Conservation (phyloP, 202 grass and related monocot genomes). For the Cymbopogon flexuosus region DNA sequence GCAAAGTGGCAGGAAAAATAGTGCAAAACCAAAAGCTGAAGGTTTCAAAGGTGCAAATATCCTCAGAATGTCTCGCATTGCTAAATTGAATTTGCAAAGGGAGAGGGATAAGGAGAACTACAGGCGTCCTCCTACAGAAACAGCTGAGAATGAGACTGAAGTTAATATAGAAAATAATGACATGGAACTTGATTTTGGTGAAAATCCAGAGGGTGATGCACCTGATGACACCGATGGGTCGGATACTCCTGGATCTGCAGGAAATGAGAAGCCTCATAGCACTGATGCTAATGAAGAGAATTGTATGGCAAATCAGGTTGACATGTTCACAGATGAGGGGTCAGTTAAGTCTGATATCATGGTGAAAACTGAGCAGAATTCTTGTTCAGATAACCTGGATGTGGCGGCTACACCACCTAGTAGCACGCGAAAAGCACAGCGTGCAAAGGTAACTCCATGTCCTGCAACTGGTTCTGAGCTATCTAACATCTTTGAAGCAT, state of each 20-base stretch:
- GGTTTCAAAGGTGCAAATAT: slow-evolving; percentile 68
- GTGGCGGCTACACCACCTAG: slow-evolving; percentile 59
- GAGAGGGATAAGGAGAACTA: slow-evolving; percentile 91
- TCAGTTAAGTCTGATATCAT: slow-evolving; percentile 34
- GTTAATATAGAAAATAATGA: slow-evolving; percentile 98
- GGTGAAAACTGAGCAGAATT: slow-evolving; percentile 47
- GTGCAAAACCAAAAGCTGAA: slow-evolving; percentile 56
- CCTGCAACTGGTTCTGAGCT: slow-evolving; percentile 53
- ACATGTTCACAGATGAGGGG: slow-evolving; percentile 43
- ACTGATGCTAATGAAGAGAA: slow-evolving; percentile 51
- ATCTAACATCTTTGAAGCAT: slow-evolving; percentile 56
- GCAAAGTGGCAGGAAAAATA: slow-evolving; percentile 62
- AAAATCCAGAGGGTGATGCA: slow-evolving; percentile 75
- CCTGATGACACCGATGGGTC: slow-evolving; percentile 66
- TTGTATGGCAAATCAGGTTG: slow-evolving; percentile 44
- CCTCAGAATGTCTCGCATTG: slow-evolving; percentile 85
- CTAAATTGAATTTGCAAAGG: slow-evolving; percentile 92
- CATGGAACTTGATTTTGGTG: slow-evolving; percentile 96
- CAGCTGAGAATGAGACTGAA: slow-evolving; percentile 68
- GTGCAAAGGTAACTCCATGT: slow-evolving; percentile 50
- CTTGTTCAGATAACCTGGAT: slow-evolving; percentile 49
- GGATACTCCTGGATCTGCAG: slow-evolving; percentile 49
- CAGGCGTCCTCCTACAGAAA: slow-evolving; percentile 55
- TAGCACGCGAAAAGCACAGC: slow-evolving; percentile 60
- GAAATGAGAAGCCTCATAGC: slow-evolving; percentile 39